Evolutionary conservation across 495 filamentous ascomycete genomes (phyloP).

Genomic region (Jackrogersella multiformis): DNA sequence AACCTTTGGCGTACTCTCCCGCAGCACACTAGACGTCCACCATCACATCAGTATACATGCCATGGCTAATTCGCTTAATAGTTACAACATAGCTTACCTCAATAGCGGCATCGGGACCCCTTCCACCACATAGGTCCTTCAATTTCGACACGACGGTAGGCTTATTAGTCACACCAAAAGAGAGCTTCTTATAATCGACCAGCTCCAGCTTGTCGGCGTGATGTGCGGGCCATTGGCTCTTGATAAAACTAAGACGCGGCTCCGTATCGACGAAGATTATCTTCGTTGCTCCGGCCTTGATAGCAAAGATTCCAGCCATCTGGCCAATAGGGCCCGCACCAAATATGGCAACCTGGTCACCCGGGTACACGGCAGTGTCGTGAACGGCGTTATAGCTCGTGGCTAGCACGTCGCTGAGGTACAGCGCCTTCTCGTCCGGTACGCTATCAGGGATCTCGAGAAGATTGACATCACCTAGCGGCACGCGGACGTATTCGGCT

Average conservation of each 20-base stretch:
- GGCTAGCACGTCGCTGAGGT: slow-evolving; percentile 79
- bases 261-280: slow-evolving; percentile 86
- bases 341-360: slow-evolving; percentile 85
- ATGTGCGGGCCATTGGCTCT: slow-evolving; percentile 63
- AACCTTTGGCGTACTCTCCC: slow-evolving; percentile 86
- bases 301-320: slow-evolving; percentile 77
- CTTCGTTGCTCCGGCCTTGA: slow-evolving; percentile 74
- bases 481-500: slow-evolving; percentile 87
- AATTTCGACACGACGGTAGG: slow-evolving; percentile 73
- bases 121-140: slow-evolving; percentile 72
- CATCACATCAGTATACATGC: neutral
- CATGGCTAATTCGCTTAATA: neutral
- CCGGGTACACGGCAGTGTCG: slow-evolving; percentile 81
- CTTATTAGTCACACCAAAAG: slow-evolving; percentile 57
- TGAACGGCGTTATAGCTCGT: slow-evolving; percentile 86
- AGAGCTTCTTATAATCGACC: slow-evolving; percentile 58
- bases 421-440: slow-evolving; percentile 87
- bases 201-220: slow-evolving; percentile 53
- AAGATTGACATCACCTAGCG: slow-evolving; percentile 83
- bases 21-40: slow-evolving; percentile 68
- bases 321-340: slow-evolving; percentile 82
- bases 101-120: slow-evolving; percentile 79
- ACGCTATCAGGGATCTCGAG: slow-evolving; percentile 81
- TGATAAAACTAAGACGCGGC: slow-evolving; percentile 75
- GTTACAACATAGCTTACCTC: slow-evolving; percentile 54